These are phyloP conservation scores for Phytophthora citricola DNA, from an alignment of 352 stramenopile genomes.

Conservation along the genomic window DNA sequence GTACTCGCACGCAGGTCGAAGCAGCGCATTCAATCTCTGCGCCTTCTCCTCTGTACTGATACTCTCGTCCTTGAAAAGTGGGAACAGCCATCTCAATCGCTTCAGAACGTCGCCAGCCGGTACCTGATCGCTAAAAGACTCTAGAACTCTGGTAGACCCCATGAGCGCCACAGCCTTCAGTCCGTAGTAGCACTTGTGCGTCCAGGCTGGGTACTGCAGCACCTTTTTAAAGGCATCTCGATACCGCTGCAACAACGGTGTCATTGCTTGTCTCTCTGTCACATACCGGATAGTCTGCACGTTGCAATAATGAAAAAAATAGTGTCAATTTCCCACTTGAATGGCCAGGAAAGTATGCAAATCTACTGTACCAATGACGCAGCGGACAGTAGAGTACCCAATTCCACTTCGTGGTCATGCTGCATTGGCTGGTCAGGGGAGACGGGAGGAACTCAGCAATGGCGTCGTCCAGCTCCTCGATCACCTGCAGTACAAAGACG, in stretches of 20 bases:
- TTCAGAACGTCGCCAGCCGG: slow-evolving; percentile 40
- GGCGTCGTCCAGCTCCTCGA: slow-evolving; percentile 69
- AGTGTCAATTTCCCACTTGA: neutral
- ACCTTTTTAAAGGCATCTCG: slow-evolving; percentile 56
- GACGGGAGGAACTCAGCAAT: slow-evolving; percentile 43
- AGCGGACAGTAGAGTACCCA: slow-evolving; percentile 73
- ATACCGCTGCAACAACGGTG: slow-evolving; percentile 59
- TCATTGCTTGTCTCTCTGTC: slow-evolving; percentile 73
- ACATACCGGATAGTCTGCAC: slow-evolving; percentile 75
- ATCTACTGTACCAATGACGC: slow-evolving; percentile 49
- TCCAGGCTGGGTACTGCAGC: slow-evolving; percentile 60
- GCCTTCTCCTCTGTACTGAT: slow-evolving; percentile 16
- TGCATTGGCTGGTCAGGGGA: slow-evolving; percentile 32
- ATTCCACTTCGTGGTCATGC: slow-evolving; percentile 71
- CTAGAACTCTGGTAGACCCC: slow-evolving; percentile 64
- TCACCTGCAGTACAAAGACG: slow-evolving; percentile 69
- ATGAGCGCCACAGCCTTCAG: slow-evolving; percentile 71
- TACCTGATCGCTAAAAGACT: slow-evolving; percentile 67
- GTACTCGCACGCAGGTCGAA: slow-evolving; percentile 70
- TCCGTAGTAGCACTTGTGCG: slow-evolving; percentile 33
- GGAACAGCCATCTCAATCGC: slow-evolving; percentile 62
- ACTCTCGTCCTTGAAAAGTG: slow-evolving; percentile 47
- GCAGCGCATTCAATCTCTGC: slow-evolving; percentile 52
- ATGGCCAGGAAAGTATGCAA: too few species aligned
- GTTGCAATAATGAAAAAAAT: slow-evolving; percentile 1